Conservation (phyloP, 768 basidiomycete genomes). For the Lentinula raphanica region DNA sequence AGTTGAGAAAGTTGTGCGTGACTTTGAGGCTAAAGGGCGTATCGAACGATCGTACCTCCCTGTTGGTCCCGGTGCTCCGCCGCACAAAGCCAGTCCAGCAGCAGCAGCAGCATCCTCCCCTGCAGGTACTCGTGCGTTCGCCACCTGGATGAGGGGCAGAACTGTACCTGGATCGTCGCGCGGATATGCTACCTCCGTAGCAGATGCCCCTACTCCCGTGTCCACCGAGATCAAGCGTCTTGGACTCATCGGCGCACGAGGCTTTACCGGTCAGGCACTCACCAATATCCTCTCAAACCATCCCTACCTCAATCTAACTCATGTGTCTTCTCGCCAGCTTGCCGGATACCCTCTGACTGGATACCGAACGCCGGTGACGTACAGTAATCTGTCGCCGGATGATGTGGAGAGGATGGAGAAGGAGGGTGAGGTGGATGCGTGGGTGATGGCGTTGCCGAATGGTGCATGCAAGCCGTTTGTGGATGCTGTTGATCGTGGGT, state of each 20-base stretch:
- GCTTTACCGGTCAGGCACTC: slow-evolving; percentile 91
- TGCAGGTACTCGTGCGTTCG: slow-evolving; percentile 40
- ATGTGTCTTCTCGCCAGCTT: slow-evolving; percentile 94
- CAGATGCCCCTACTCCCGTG: slow-evolving; percentile 25
- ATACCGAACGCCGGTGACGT: slow-evolving; percentile 73
- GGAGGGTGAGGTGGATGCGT: slow-evolving; percentile 88
- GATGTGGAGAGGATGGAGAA: slow-evolving; percentile 90
- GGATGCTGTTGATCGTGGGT: slow-evolving; percentile 82
- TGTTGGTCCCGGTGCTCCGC: slow-evolving; percentile 68
- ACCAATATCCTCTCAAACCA: slow-evolving; percentile 84
- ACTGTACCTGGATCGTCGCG: slow-evolving; percentile 45
- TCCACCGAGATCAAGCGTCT: slow-evolving; percentile 77
- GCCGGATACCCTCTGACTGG: slow-evolving; percentile 74
- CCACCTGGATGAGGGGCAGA: slow-evolving; percentile 43
- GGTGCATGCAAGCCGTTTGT: slow-evolving; percentile 96
- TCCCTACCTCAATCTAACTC: slow-evolving; percentile 83
- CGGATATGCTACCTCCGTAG: slow-evolving; percentile 74
- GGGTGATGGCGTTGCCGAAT: slow-evolving; percentile 99
- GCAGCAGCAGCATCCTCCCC: slow-evolving; percentile 8
- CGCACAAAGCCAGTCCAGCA: slow-evolving; percentile 34
- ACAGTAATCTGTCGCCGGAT: slow-evolving; percentile 71
- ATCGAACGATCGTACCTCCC: slow-evolving; percentile 90
- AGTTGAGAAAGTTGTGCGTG: slow-evolving; percentile 80
- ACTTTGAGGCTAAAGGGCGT: slow-evolving; percentile 69
- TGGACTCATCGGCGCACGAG: slow-evolving; percentile 93